phyloP scores from a whole-genome alignment of 208 protist species.

The Leishmania aethiopica region DNA sequence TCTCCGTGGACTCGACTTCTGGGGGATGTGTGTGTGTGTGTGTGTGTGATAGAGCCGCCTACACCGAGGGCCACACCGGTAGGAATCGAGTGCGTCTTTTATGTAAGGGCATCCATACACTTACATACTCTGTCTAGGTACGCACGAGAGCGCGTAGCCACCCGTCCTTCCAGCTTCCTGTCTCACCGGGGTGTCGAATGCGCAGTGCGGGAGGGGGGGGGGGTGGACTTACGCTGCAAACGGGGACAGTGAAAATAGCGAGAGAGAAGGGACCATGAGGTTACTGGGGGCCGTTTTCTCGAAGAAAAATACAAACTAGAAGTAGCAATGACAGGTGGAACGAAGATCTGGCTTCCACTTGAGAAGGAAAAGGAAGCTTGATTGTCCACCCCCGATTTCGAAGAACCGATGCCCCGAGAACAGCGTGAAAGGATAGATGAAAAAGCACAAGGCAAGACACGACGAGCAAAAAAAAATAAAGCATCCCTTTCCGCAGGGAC shows the following conservation, averaged over 20 bases:
- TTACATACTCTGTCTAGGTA: neutral
- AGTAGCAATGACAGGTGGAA: neutral
- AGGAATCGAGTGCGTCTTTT: neutral
- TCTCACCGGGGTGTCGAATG: neutral
- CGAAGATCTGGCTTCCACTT: no score
- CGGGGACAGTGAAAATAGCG: neutral
- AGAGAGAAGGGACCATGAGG: neutral
- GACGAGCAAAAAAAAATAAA: no score
- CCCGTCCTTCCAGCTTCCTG: neutral
- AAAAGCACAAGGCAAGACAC: no score
- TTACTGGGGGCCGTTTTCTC: neutral
- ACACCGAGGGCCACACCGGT: neutral
- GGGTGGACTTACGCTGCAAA: neutral
- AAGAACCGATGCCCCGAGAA: no score
- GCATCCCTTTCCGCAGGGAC: no score
- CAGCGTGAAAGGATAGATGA: no score
- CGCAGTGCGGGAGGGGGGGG: neutral
- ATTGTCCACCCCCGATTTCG: no score
- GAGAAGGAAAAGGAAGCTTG: no score
- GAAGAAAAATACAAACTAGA: neutral
- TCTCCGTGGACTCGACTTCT: neutral
- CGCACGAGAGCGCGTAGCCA: neutral
- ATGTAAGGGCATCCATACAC: neutral
- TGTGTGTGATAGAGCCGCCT: neutral
- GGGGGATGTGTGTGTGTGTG: neutral